These are phyloP conservation scores for Gelatoporia subvermispora DNA, from an alignment of 768 basidiomycete genomes.

Conservation along the genomic window DNA sequence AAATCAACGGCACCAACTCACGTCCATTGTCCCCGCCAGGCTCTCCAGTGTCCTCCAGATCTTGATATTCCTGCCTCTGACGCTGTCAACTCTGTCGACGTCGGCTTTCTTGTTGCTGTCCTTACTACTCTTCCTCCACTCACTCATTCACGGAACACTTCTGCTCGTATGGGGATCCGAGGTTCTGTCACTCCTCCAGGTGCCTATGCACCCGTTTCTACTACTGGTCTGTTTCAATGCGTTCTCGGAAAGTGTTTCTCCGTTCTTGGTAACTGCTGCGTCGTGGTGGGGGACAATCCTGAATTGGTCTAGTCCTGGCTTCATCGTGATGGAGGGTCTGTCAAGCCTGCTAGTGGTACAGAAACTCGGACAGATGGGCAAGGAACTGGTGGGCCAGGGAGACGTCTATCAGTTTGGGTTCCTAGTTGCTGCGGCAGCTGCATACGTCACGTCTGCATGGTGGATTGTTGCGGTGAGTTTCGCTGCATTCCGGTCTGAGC, in stretches of 20 bases:
- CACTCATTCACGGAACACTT: slow-evolving; percentile 79
- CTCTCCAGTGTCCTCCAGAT: slow-evolving; percentile 77
- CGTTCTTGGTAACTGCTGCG: slow-evolving; percentile 51
- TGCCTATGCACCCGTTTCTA: slow-evolving; percentile 83
- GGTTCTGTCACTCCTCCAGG: slow-evolving; percentile 70
- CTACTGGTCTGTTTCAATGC: slow-evolving; percentile 84
- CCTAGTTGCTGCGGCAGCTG: slow-evolving; percentile 69
- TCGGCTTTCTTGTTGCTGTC: slow-evolving; percentile 80
- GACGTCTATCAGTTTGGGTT: slow-evolving; percentile 75
- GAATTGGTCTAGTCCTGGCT: slow-evolving; percentile 68
- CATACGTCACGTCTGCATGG: slow-evolving; percentile 80
- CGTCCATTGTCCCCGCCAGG: slow-evolving; percentile 30
- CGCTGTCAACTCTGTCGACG: slow-evolving; percentile 75
- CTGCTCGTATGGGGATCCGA: slow-evolving; percentile 67
- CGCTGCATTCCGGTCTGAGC: background rate
- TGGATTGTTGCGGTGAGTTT: slow-evolving; percentile 76
- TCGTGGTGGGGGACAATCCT: slow-evolving; percentile 72
- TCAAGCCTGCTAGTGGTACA: slow-evolving; percentile 81
- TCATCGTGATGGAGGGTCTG: slow-evolving; percentile 79
- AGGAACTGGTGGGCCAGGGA: slow-evolving; percentile 63
- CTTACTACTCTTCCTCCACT: slow-evolving; percentile 68
- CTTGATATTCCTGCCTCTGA: slow-evolving; percentile 78
- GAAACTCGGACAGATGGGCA: slow-evolving; percentile 74
- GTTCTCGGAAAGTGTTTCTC: slow-evolving; percentile 61
- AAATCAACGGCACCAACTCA: slow-evolving; percentile 4